These are phyloP conservation scores for Aspergillus sp. DNA, from an alignment of 2,329 filamentous ascomycete species.

Conservation along the genomic window DNA sequence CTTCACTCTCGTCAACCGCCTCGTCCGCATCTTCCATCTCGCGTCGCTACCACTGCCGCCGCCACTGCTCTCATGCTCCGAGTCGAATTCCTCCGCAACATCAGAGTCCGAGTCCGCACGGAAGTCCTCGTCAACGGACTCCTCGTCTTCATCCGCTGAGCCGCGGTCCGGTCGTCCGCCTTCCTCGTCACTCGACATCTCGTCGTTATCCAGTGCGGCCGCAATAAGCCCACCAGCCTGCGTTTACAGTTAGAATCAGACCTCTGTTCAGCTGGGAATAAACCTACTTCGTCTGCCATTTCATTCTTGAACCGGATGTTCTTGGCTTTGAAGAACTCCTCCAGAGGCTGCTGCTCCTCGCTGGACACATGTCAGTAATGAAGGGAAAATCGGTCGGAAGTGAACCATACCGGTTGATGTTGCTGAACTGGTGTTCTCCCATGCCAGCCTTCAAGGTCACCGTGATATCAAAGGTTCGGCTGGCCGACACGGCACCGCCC, in stretches of 20 bases:
- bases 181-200: conserved; percentile 74
- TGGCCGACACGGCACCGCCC: conserved; percentile 82
- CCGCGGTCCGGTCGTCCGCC: conserved; percentile 67
- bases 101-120: conserved; percentile 85
- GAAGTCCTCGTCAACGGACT: conserved; percentile 95
- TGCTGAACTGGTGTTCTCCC: conserved; percentile 91
- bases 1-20: conserved; percentile 37
- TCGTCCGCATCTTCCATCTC: conserved; percentile 45
- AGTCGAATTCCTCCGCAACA: conserved; percentile 93
- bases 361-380: conserved; percentile 26
- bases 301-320: conserved; percentile 95
- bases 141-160: conserved; percentile 90
- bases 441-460: conserved; percentile 80
- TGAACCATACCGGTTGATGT: conserved; percentile 70
- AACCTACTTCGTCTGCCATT: conserved; percentile 84
- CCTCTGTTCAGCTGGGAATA: not conserved
- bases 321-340: conserved; percentile 95
- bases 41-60: conserved; percentile 59
- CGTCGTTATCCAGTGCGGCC: conserved; percentile 73
- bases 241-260: not conserved
- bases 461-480: conserved; percentile 94
- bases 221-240: conserved; percentile 42
- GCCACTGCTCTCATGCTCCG: conserved; percentile 75
- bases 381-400: conserved; percentile 1
- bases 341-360: conserved; percentile 92